Evolutionary conservation across 306 rosid genomes (phyloP), one percentile per base, ranked within the genome.

Genomic region (Begonia peltatifolia): DNA sequence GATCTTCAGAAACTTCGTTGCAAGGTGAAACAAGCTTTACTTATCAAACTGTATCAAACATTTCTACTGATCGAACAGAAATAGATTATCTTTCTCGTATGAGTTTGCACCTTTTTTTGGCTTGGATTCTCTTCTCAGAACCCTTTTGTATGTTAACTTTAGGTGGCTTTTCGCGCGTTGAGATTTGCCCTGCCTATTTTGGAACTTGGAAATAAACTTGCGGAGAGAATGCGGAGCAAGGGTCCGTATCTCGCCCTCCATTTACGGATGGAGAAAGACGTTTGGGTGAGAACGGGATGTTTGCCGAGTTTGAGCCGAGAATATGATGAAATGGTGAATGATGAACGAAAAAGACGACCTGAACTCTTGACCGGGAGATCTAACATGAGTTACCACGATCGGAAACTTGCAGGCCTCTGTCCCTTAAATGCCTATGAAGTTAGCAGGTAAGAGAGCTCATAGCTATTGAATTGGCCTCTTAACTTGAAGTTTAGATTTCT

Each of bases 281-380:
- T 90, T 9, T 90, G 99, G 99, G 95, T 90, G 60, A 90, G 99
- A 67, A 90, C 99, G 2, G 99, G 99, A 36, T 90, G 99, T 66
- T 81, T 87, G 49, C 99, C 99, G 1, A 94, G 95, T 55, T 55
- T 90, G 71, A 79, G 75, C 76, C 77, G 50, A 0, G 76, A 86
- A 30, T 77, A 61, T 11, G 88, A 90, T 50, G 99, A 90, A 63
- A 81, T 86, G 14, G 56, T 90, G 14, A 77, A 63, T 68, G 73
- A 60, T 13, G 99, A 86, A 73, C 76, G 99, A 67, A 71, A 65
- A 63, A 66, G n/a, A 30, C 71, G 82, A 36, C 99, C 99, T 0
- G 94, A 90, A 64, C 96, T 90, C 58, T 77, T 90, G 42, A 90
- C 99, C 14, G 94, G 68, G 55, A 77, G 63, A 62, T 83, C 99